These are phyloP conservation scores for Phylloporus sp. DNA, from an alignment of 1,284 basidiomycete genomes.

Conservation along the genomic window DNA sequence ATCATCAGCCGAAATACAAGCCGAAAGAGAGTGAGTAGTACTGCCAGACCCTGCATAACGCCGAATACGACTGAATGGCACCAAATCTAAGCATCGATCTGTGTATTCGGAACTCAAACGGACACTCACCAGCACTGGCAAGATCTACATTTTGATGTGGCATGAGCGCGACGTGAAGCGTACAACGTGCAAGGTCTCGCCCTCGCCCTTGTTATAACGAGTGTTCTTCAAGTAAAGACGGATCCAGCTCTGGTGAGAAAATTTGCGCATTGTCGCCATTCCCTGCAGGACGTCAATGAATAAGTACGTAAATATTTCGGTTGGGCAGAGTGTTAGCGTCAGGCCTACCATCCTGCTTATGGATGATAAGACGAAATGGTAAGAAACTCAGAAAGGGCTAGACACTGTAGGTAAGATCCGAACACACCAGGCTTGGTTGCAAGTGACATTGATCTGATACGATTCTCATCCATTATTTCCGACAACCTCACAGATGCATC, in stretches of 20 bases:
- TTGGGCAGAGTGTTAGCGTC: not conserved
- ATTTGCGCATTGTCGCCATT: not conserved
- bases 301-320: conserved; percentile 3
- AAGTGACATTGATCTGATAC: too few species aligned
- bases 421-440: too few species aligned
- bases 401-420: not conserved
- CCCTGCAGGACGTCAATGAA: not conserved
- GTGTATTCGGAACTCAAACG: not conserved
- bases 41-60: conserved; percentile 9
- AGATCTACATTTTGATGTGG: not conserved
- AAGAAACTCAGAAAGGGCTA: not conserved
- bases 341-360: too few species aligned
- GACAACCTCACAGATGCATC: too few species aligned
- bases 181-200: not conserved
- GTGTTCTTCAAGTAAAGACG: not conserved
- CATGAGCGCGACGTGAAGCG: not conserved
- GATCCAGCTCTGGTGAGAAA: not conserved
- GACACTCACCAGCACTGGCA: not conserved
- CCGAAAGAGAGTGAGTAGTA: conserved; percentile 23
- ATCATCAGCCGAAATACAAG: conserved; percentile 22
- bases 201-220: not conserved
- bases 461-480: too few species aligned
- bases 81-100: not conserved
- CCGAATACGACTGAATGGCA: conserved; percentile 16
- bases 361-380: not conserved